Percentiles rank a stretch among this genome's conserved stretches.
phyloP scores from a whole-genome alignment of 495 filamentous ascomycete species.

The Lindgomyces ingoldianus region DNA sequence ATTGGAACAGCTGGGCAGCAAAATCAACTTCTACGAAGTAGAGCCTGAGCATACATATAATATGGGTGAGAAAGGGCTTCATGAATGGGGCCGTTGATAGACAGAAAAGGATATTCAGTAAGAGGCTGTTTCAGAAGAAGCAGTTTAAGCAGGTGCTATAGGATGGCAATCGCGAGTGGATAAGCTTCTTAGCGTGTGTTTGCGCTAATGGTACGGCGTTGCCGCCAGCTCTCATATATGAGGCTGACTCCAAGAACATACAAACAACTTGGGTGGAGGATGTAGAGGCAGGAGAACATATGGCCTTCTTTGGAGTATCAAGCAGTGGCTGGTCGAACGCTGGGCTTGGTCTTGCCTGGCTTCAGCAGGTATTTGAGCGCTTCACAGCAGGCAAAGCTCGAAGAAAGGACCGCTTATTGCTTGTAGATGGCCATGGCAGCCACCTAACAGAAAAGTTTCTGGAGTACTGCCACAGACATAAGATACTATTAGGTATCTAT shows the following conservation, averaged over 20 bases:
- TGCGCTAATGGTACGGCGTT: conserved; percentile 26
- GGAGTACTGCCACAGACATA: conserved; percentile 11
- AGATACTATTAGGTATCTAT: conserved; percentile 20
- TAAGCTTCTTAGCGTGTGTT: conserved; percentile 31
- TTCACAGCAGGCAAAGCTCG: conserved; percentile 19
- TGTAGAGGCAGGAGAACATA: conserved; percentile 15
- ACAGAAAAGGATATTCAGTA: conserved; percentile 11
- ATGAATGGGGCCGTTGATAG: conserved; percentile 17
- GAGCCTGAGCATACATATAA: conserved; percentile 33
- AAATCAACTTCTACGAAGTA: conserved; percentile 31
- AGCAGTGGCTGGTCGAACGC: conserved; percentile 25
- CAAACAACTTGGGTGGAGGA: conserved; percentile 23
- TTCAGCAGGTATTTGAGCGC: conserved; percentile 31
- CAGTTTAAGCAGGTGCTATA: conserved; percentile 14
- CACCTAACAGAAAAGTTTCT: conserved; percentile 31
- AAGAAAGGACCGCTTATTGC: conserved; percentile 21
- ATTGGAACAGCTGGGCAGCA: conserved; percentile 10
- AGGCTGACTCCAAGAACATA: conserved; percentile 13
- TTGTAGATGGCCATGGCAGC: conserved; percentile 26
- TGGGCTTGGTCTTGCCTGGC: conserved; percentile 28
- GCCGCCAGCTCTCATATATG: conserved; percentile 29
- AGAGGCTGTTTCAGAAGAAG: background rate
- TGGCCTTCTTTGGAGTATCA: conserved; percentile 2
- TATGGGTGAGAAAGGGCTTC: conserved; percentile 40
- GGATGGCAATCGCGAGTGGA: conserved; percentile 23